A percentile compares a stretch with the other conserved stretches of the same genome.
These are phyloP conservation scores for Suillus subluteus DNA, from an alignment of 768 basidiomycete genomes.

Conservation along the genomic window DNA sequence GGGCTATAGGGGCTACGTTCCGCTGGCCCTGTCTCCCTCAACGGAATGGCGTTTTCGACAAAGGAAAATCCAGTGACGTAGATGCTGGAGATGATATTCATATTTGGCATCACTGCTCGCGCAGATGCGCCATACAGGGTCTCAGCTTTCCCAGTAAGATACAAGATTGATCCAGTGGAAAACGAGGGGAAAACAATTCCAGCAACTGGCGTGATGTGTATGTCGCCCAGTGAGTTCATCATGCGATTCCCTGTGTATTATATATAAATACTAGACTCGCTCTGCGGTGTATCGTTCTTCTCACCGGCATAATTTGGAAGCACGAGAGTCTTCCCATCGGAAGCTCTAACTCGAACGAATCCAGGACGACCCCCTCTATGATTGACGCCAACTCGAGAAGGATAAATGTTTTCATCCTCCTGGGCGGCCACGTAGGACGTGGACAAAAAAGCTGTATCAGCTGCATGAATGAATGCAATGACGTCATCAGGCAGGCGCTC, in stretches of 20 bases:
- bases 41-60: constrained; percentile 56
- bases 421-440: constrained; percentile 49
- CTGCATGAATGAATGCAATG: constrained; percentile 47
- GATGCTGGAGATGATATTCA: constrained; percentile 51
- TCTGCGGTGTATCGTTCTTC: neutral
- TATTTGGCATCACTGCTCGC: constrained; percentile 51
- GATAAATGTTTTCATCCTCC: constrained; percentile 43
- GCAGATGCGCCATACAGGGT: constrained; percentile 54
- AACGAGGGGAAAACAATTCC: constrained; percentile 61
- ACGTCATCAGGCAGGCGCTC: constrained; percentile 54
- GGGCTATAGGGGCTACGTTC: constrained; percentile 60
- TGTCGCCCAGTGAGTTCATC: constrained; percentile 67
- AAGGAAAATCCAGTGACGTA: constrained; percentile 54
- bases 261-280: neutral
- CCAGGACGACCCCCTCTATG: constrained; percentile 67
- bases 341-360: constrained; percentile 60
- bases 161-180: constrained; percentile 56
- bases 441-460: constrained; percentile 61
- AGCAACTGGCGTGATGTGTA: constrained; percentile 58
- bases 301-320: constrained; percentile 66
- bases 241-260: constrained; percentile 54
- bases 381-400: constrained; percentile 66
- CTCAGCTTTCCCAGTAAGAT: constrained; percentile 58
- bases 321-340: constrained; percentile 56
- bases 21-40: constrained; percentile 41